Conservation (phyloP, 2,329 filamentous ascomycete genomes). For the Pseudomassariella vexata region DNA sequence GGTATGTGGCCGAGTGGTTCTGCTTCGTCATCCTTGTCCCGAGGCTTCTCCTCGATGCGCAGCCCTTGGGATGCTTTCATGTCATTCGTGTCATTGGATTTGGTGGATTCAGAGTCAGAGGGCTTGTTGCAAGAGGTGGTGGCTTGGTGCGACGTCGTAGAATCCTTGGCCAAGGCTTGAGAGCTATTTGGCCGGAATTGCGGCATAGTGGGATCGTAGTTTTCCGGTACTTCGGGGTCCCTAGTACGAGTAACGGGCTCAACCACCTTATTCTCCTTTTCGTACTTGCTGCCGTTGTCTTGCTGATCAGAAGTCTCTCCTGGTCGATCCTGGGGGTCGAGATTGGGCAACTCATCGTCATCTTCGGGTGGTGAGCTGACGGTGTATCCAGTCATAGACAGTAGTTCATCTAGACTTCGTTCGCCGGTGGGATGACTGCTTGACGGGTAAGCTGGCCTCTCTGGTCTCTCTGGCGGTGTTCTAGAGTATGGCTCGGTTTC, state of each 20-base stretch:
- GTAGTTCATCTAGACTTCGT: conserved; percentile 31
- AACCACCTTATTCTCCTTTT: conserved; percentile 11
- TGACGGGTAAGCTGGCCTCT: conserved; percentile 4
- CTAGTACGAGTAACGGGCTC: conserved; percentile 10
- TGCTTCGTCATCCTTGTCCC: background rate
- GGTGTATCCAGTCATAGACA: conserved; percentile 39
- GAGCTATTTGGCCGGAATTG: conserved; percentile 59
- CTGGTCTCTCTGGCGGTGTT: conserved; percentile 7
- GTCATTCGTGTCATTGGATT: too few species aligned
- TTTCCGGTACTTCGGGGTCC: conserved; percentile 12
- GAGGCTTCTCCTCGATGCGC: background rate
- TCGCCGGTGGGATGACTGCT: conserved; percentile 16
- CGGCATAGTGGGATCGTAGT: conserved; percentile 59
- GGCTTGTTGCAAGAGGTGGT: background rate
- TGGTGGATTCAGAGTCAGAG: too few species aligned
- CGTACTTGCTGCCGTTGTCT: conserved; percentile 6
- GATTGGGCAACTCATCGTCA: too few species aligned
- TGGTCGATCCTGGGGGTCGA: too few species aligned
- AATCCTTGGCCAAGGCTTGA: too few species aligned
- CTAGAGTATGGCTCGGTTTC: conserved; percentile 21
- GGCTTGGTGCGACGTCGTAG: too few species aligned
- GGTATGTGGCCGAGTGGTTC: too few species aligned
- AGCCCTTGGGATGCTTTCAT: background rate
- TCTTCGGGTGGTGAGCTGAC: conserved; percentile 21
- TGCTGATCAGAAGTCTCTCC: conserved; percentile 9